Base-by-base conservation (phyloP, 1,284 basidiomycete species). In the Tylopilus orsonianus region DNA sequence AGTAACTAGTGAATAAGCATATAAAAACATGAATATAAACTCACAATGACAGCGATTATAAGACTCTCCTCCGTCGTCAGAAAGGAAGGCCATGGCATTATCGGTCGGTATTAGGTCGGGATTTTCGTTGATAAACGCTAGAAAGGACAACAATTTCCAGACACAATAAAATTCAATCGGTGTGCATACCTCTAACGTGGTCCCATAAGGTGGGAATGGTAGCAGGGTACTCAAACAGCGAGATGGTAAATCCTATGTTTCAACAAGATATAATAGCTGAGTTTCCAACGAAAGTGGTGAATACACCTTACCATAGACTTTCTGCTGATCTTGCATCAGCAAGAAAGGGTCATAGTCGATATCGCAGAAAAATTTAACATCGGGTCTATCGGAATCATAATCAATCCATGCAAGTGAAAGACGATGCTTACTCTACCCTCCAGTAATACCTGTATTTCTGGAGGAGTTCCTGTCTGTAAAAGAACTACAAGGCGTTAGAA, bases 361-460 rank as follows among this genome's bases (percentile, higher is more conserved):
- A 58, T 95, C 91, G 61, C 92, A 95, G 72, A 86, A 92, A 66
- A 90, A 85, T 61, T 86, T 86, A 69, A 94, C 81, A 58, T 83
- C 80, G 10, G 92, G 93, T 61, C 85, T 88, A n/a, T 13, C 38
- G 4, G 10, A 44, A 8, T 18, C 22, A 49, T 8, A 44, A 50
- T 46, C 12, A 42, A 30, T 19, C 8, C 30, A 40, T 29, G 19
- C 18, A 9, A 45, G 41, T 3, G 20, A 44, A 33, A 34, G 7
- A 33, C 32, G 16, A 36, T 33, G 60, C 75, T 59, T 54, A 80
- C 77, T 90, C 83, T 36, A 87, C 77, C 34, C 85, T 84, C 95
- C 95, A 97, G 71, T 97, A 97, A 71, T 95, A 97, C 61, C 84
- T 88, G 71, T 89, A 94, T 45, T 83, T 75, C 54, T 84, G 79